phyloP scores from a whole-genome alignment of 75 land plant species.

The Selaginella tamariscina region DNA sequence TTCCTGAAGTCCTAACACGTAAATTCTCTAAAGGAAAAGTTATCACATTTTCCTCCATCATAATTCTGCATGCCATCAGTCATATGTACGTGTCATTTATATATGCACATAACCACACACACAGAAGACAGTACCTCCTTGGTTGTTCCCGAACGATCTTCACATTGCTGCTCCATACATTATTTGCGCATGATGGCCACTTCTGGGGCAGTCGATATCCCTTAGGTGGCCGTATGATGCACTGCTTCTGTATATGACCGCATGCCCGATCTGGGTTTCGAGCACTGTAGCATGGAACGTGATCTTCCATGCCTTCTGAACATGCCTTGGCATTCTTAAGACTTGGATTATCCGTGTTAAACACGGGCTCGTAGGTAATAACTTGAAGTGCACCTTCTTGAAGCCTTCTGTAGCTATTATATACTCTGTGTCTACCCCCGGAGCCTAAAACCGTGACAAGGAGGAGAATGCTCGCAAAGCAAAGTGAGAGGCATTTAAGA shows the following conservation, averaged over 20 bases:
- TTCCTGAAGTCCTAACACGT: not conserved
- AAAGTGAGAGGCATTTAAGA: not conserved
- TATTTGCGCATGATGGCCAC: constrained; percentile 63
- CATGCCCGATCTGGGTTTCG: constrained; percentile 36
- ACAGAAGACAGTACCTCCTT: too few relatives aligned
- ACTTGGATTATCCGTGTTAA: constrained; percentile 21
- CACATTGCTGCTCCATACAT: constrained; percentile 51
- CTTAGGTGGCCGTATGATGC: constrained; percentile 58
- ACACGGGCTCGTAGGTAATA: constrained; percentile 29
- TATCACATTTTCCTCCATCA: not conserved
- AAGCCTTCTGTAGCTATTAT: constrained; percentile 33
- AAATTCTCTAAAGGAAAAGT: not conserved
- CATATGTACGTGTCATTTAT: not conserved
- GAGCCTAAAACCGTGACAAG: constrained; percentile 1
- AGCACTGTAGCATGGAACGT: constrained; percentile 58
- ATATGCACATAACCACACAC: not conserved
- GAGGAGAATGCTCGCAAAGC: not conserved
- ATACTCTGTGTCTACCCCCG: constrained; percentile 13
- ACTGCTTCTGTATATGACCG: constrained; percentile 22
- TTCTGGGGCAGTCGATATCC: constrained; percentile 58
- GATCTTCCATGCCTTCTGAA: constrained; percentile 39
- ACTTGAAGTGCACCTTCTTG: constrained; percentile 39
- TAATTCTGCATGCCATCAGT: not conserved
- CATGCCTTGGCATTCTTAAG: constrained; percentile 40
- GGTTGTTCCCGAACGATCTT: constrained; percentile 51